These are phyloP conservation scores for Mucor circinelloides DNA, from an alignment of 371 early-diverging fungal genomes.

Conservation along the genomic window DNA sequence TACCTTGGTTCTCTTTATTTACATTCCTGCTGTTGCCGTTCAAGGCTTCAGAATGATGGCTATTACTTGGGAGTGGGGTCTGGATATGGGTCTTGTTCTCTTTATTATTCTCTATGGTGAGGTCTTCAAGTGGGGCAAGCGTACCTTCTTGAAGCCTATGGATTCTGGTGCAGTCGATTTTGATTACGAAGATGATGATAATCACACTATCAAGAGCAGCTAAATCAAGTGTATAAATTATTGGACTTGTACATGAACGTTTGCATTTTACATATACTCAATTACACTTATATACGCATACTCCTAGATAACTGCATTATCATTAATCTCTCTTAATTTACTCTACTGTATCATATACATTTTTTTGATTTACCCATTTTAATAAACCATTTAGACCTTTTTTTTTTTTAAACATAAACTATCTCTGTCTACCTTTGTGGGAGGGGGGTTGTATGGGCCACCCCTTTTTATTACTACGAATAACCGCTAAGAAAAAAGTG, in stretches of 20 bases:
- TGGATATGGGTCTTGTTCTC: conserved; percentile 52
- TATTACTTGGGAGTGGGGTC: conserved; percentile 80
- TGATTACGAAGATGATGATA: background rate
- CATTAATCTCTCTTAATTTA: background rate
- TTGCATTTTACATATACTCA: background rate
- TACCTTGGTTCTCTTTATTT: conserved; percentile 61
- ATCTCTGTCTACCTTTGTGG: no score
- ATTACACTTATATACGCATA: background rate
- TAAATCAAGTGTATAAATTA: background rate
- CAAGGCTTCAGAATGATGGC: conserved; percentile 64
- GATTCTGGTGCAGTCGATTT: conserved; percentile 9
- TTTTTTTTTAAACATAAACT: no score
- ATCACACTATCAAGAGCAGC: background rate
- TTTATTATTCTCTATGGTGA: conserved; percentile 61
- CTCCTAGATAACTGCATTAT: background rate
- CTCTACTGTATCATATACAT: background rate
- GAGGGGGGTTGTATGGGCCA: no score
- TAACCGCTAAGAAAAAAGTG: no score
- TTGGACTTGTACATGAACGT: background rate
- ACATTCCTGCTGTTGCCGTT: conserved; percentile 68
- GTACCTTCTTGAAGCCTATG: conserved; percentile 35
- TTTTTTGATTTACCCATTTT: background rate
- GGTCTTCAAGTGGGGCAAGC: conserved; percentile 43
- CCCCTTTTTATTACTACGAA: no score
- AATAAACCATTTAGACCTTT: background rate